Conservation (phyloP, 2,329 filamentous ascomycete genomes). For the Colletotrichum kahawae region DNA sequence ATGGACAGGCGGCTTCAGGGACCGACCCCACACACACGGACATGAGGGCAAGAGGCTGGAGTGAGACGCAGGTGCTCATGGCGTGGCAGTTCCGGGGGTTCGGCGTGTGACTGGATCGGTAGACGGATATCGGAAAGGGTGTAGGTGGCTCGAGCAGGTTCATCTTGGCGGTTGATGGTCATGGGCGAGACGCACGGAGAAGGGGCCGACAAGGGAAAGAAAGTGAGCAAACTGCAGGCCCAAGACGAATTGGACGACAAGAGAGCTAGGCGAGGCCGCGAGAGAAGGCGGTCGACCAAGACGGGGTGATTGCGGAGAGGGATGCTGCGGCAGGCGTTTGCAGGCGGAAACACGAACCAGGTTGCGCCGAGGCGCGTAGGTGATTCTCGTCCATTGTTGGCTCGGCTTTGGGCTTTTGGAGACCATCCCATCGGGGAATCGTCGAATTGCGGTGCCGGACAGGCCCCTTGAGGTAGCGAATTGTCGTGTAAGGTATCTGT, state of each 20-base stretch:
- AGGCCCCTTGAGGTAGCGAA: not conserved
- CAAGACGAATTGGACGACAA: not conserved
- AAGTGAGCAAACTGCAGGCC: not conserved
- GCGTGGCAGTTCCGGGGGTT: not conserved
- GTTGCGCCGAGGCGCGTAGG: not conserved
- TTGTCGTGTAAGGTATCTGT: not conserved
- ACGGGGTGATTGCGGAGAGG: constrained; percentile 7
- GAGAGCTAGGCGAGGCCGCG: not conserved
- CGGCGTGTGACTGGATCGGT: constrained; percentile 5
- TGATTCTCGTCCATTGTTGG: constrained; percentile 11
- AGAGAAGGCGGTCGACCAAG: constrained; percentile 9
- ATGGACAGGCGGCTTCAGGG: not conserved
- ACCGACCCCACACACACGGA: not conserved
- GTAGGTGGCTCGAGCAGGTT: not conserved
- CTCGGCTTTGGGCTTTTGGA: not conserved
- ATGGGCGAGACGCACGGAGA: constrained; percentile 17
- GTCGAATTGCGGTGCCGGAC: not conserved
- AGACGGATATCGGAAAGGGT: constrained; percentile 9
- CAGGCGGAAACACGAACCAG: not conserved
- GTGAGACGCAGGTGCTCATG: not conserved
- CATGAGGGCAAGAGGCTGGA: not conserved
- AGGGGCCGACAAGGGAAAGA: constrained; percentile 1
- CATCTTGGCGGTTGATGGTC: not conserved
- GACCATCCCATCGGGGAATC: not conserved
- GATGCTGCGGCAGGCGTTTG: not conserved